Evolutionary conservation across 1,284 basidiomycete genomes (phyloP).

Genomic region (Malassezia pachydermatis): DNA sequence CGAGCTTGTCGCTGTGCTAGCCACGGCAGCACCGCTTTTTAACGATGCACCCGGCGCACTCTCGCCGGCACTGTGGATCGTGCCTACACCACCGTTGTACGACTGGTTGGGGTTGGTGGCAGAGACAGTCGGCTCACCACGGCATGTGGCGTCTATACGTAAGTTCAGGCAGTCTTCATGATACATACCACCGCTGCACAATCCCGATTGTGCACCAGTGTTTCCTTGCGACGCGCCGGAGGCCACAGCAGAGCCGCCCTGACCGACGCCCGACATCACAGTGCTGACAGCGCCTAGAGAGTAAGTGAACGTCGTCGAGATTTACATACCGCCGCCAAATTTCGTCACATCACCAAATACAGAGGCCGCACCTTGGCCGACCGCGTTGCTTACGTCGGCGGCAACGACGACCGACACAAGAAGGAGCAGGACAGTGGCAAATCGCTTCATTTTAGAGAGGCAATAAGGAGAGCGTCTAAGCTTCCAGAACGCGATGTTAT

Average conservation of each 20-base stretch:
- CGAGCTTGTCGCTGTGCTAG: not conserved
- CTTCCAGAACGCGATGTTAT: too few relatives aligned
- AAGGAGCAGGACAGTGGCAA: not conserved
- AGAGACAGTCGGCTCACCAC: constrained; percentile 3
- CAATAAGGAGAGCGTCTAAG: too few relatives aligned
- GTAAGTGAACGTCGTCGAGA: too few relatives aligned
- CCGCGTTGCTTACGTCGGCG: not conserved
- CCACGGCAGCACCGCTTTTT: not conserved
- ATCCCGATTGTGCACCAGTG: too few relatives aligned
- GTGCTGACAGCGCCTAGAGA: not conserved
- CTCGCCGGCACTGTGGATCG: constrained; percentile 7
- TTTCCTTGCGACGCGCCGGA: too few relatives aligned
- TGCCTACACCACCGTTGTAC: constrained; percentile 13
- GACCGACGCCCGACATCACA: not conserved
- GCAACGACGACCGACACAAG: not conserved
- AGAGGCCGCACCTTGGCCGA: not conserved
- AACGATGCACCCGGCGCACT: constrained; percentile 3
- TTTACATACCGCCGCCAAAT: not conserved
- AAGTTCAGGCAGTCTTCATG: not conserved
- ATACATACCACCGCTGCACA: too few relatives aligned
- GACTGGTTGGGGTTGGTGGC: constrained; percentile 7
- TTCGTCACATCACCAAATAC: not conserved
- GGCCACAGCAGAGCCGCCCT: not conserved
- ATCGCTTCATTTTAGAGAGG: too few relatives aligned
- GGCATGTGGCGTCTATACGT: not conserved